A percentile compares a stretch with the other conserved stretches of the same genome.
These are phyloP conservation scores for Diplogelasinospora grovesii DNA, from an alignment of 495 filamentous ascomycete genomes.

Conservation along the genomic window DNA sequence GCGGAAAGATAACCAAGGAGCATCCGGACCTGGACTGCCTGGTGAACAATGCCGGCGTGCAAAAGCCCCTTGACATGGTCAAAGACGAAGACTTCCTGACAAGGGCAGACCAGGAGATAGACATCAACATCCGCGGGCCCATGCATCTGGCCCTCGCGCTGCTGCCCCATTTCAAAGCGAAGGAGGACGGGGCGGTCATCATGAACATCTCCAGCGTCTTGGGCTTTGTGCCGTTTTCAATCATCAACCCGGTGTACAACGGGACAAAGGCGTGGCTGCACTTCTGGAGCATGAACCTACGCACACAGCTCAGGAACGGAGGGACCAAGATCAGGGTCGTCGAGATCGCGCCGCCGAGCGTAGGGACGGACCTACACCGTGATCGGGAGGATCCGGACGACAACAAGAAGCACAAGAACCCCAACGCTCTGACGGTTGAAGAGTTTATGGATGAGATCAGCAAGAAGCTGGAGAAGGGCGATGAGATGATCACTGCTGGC, in stretches of 20 bases:
- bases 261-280: slow-evolving; percentile 45
- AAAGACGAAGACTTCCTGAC: slow-evolving; percentile 22
- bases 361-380: slow-evolving; percentile 42
- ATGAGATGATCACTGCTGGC: slow-evolving; percentile 35
- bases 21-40: slow-evolving; percentile 44
- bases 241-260: slow-evolving; percentile 45
- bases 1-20: slow-evolving; percentile 25
- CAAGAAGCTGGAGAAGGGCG: slow-evolving; percentile 25
- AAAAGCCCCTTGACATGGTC: slow-evolving; percentile 24
- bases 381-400: slow-evolving; percentile 44
- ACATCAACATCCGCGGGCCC: slow-evolving; percentile 44
- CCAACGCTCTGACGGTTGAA: slow-evolving; percentile 29
- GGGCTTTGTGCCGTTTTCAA: slow-evolving; percentile 33
- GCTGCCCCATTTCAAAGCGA: slow-evolving; percentile 34
- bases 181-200: slow-evolving; percentile 22
- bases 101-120: slow-evolving; percentile 42
- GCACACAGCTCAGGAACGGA: slow-evolving; percentile 30
- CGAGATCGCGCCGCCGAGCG: slow-evolving; percentile 42
- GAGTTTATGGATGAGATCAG: slow-evolving; percentile 40
- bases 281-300: slow-evolving; percentile 41
- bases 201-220: slow-evolving; percentile 44
- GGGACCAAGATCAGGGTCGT: slow-evolving; percentile 33
- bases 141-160: slow-evolving; percentile 40
- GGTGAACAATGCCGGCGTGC: slow-evolving; percentile 34
- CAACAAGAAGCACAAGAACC: slow-evolving; percentile 45